Evolutionary conservation across 1,139 yeast species (phyloP).

Genomic region (Suhomyces anneliseae): DNA sequence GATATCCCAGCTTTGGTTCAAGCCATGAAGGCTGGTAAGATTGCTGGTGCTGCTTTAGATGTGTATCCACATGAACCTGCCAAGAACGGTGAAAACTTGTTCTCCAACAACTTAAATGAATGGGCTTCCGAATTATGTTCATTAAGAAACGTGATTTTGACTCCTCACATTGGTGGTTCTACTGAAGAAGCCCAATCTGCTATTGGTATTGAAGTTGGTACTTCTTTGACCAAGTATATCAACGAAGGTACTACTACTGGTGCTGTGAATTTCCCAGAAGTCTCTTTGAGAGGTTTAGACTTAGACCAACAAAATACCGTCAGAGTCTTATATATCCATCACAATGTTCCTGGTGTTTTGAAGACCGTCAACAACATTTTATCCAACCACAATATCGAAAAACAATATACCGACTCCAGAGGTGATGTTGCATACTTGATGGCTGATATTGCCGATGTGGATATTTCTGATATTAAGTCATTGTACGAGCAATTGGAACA

Average conservation of each 20-base stretch:
- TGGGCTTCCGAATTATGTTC: constrained; percentile 86
- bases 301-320: constrained; percentile 86
- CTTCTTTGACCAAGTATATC: constrained; percentile 83
- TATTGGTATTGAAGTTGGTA: constrained; percentile 92
- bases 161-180: constrained; percentile 99
- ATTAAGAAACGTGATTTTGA: constrained; percentile 83
- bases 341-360: constrained; percentile 98
- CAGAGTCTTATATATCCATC: constrained; percentile 94
- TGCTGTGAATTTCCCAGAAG: constrained; percentile 99
- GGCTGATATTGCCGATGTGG: constrained; percentile 95
- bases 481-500: constrained; percentile 84
- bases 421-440: constrained; percentile 96
- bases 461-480: constrained; percentile 75
- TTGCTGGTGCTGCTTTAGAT: constrained; percentile 97
- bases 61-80: constrained; percentile 98
- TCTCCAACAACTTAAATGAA: constrained; percentile 66
- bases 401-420: constrained; percentile 94
- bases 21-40: constrained; percentile 89
- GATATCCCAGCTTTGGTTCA: constrained; percentile 91
- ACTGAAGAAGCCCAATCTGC: constrained; percentile 99
- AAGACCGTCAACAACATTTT: constrained; percentile 95
- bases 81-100: constrained; percentile 85
- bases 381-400: constrained; percentile 93
- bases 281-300: constrained; percentile 82
- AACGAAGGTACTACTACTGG: constrained; percentile 97